These are phyloP conservation scores for Candida sakaeoensis DNA, from an alignment of 805 yeast genomes.

Conservation along the genomic window DNA sequence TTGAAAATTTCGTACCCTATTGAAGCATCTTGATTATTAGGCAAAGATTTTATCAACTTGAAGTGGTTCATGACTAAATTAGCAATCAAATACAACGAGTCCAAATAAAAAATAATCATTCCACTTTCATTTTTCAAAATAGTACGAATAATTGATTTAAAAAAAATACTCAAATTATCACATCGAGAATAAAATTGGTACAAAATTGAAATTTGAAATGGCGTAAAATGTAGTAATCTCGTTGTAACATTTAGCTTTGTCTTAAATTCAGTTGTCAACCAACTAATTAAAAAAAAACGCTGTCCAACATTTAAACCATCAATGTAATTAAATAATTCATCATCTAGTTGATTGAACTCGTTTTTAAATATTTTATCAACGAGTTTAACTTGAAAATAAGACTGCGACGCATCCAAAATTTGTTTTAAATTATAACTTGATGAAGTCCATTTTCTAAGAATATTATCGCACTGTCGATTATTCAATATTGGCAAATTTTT, in stretches of 20 bases:
- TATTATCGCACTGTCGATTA: conserved; percentile 53
- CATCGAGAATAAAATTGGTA: conserved; percentile 34
- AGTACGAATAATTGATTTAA: conserved; percentile 30
- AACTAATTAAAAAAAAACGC: conserved; percentile 43
- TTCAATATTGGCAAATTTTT: conserved; percentile 55
- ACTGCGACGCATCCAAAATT: conserved; percentile 38
- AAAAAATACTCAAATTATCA: conserved; percentile 39
- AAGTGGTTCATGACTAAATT: conserved; percentile 29
- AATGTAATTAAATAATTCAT: conserved; percentile 10
- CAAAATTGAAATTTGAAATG: conserved; percentile 25
- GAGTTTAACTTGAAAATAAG: conserved; percentile 26
- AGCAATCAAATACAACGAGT: conserved; percentile 34
- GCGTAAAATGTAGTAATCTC: conserved; percentile 32
- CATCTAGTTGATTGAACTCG: conserved; percentile 14
- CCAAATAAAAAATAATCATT: conserved; percentile 39
- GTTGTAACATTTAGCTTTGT: conserved; percentile 29
- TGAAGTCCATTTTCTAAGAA: conserved; percentile 46
- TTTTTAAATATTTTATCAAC: conserved; percentile 27
- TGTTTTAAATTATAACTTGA: conserved; percentile 26
- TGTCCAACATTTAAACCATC: conserved; percentile 36
- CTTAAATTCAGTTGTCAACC: conserved; percentile 45
- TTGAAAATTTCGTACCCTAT: conserved; percentile 35
- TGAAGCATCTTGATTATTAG: conserved; percentile 14
- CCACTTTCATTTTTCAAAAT: conserved; percentile 38
- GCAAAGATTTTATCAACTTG: conserved; percentile 27